phyloP scores from a whole-genome alignment of 116 monocot genomes.

The Trichopus zeylanicus region DNA sequence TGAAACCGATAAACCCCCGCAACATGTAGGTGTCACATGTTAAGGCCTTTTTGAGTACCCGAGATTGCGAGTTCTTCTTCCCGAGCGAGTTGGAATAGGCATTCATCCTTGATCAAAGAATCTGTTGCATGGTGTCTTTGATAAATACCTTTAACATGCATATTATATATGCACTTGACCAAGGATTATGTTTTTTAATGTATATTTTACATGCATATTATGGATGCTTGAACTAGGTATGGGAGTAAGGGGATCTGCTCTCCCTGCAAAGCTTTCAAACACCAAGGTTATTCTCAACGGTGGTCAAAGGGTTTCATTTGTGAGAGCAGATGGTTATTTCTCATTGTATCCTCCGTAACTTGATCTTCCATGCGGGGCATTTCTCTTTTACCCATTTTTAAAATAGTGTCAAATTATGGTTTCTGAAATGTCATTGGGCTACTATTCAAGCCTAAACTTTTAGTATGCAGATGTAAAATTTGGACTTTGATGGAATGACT shows the following conservation, averaged over 20 bases:
- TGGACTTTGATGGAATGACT: not conserved
- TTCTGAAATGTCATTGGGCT: too few relatives aligned
- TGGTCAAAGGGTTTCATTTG: slow-evolving; percentile 67
- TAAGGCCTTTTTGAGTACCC: too few relatives aligned
- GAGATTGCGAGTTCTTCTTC: too few relatives aligned
- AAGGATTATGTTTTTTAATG: not conserved
- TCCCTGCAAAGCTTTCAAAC: slow-evolving; percentile 54
- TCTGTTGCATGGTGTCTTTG: too few relatives aligned
- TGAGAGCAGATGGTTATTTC: slow-evolving; percentile 82
- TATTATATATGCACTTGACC: too few relatives aligned
- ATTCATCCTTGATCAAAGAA: too few relatives aligned
- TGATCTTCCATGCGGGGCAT: not conserved
- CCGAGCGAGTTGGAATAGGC: too few relatives aligned
- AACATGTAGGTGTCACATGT: too few relatives aligned
- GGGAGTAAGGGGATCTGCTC: slow-evolving; percentile 47
- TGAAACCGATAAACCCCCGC: too few relatives aligned
- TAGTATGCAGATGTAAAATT: not conserved
- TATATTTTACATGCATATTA: not conserved
- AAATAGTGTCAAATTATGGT: too few relatives aligned
- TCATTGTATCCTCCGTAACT: slow-evolving; percentile 64
- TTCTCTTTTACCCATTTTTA: not conserved
- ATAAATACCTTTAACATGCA: too few relatives aligned
- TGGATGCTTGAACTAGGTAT: slow-evolving; percentile 15
- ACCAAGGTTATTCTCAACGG: slow-evolving; percentile 87
- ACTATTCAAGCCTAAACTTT: not conserved